Evolutionary conservation across 1,284 basidiomycete species (phyloP).

Genomic region (Ustilago crameri): DNA sequence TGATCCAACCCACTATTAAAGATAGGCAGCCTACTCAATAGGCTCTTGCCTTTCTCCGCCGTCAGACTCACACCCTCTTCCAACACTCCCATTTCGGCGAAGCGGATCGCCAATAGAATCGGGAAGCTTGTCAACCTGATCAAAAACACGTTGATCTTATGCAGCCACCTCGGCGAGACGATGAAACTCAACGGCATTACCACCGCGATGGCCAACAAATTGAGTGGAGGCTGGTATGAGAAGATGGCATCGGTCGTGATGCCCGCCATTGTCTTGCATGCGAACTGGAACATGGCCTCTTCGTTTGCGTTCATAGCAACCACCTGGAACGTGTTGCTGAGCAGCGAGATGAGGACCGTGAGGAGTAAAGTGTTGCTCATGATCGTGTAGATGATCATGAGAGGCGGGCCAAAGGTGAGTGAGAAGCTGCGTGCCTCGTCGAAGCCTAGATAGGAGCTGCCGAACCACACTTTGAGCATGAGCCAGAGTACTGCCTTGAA

Average conservation of each 20-base stretch:
- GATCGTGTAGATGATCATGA: constrained; percentile 74
- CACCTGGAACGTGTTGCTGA: constrained; percentile 90
- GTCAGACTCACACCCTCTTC: constrained; percentile 51
- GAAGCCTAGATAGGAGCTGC: constrained; percentile 62
- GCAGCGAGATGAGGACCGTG: constrained; percentile 77
- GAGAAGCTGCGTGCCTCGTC: constrained; percentile 73
- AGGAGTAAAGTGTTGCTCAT: constrained; percentile 79
- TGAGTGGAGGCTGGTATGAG: constrained; percentile 88
- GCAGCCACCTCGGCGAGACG: constrained; percentile 67
- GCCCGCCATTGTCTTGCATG: constrained; percentile 72
- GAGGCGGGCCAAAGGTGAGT: constrained; percentile 81
- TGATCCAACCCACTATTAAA: constrained; percentile 24
- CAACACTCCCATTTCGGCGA: constrained; percentile 79
- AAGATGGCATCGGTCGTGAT: constrained; percentile 89
- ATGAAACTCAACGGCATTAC: constrained; percentile 53
- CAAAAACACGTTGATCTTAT: constrained; percentile 73
- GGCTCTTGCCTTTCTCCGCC: constrained; percentile 45
- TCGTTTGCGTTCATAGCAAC: constrained; percentile 91
- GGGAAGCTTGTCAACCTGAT: constrained; percentile 83
- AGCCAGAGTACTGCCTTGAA: constrained; percentile 82
- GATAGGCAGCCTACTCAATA: constrained; percentile 33
- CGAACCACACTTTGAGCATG: constrained; percentile 81
- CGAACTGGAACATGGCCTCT: constrained; percentile 91
- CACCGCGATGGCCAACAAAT: constrained; percentile 50
- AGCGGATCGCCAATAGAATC: constrained; percentile 80